Evolutionary conservation across 2,329 filamentous ascomycete species (phyloP), one percentile per base, ranked within the genome.

Genomic region (Dactylellina leptospora): DNA sequence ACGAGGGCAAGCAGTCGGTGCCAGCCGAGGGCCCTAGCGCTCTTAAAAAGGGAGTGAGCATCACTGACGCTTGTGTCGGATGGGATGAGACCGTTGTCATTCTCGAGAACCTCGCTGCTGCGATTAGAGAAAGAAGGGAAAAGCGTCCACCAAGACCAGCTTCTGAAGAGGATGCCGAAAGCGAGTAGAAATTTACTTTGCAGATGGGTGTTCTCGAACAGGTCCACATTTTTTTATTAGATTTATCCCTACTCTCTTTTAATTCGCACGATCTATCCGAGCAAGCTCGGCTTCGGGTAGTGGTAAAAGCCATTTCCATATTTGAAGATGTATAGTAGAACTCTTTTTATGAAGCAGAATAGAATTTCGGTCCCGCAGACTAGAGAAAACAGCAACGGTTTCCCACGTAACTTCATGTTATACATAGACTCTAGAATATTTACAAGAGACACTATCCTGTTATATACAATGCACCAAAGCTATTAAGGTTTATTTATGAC

Each of bases 11-110:
- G 81, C 95, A 99, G 80, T 97, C 97, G 81, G 91, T 97, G 2
- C 91, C 93, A 30, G 33, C 55, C 2, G 74, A 75, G 36, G 93
- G 93, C 78, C 92, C 90, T 80, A 84, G 85, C 6, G 92, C 89
- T 30, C 86, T 97, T 73, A 89, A 96, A 82, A 93, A 96, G 81
- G 95, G 95, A 77, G 90, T 97, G 78, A 95, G 90, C 80, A 97
- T 97, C 80, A 99, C 95, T 0, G 95, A 99, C 81, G 93, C 95
- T 51, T 99, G 95, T 82, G 97, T 99, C 79, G 85, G 88, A 80
- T 97, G 93, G 93, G 87, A 93, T 74, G 91, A 96, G 77, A 97
- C 95, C 2, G 88, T 93, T 77, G 82, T 82, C 0, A 89, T 93
- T 1, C 86, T 97, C 9, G 89, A 90, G 75, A 84, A 84, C 54